Base-by-base conservation (phyloP, 2,329 filamentous ascomycete species). In the Bretziella fagacearum region DNA sequence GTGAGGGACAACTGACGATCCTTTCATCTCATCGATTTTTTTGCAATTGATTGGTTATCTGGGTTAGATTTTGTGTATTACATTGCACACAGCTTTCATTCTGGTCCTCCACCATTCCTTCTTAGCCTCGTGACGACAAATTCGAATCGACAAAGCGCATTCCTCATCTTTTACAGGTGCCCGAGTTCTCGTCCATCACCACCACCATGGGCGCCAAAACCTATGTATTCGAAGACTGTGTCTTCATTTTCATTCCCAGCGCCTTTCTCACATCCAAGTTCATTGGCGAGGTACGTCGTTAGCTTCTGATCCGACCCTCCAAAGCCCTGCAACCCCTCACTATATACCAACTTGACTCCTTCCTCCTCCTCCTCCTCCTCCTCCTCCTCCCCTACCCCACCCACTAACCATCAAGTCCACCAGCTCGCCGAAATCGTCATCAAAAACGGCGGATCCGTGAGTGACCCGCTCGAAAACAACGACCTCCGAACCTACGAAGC, bases 381-480 rank as follows among this genome's bases (percentile, higher is more conserved):
- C 25, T 10, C 30, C 15, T 4, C n/a, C 40, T 11, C 22, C 11
- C 11, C 29, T 6, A 23, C 4, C 17, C 11, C 29, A 30, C n/a
- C 26, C 8, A 30, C 18, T 42, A 5, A 43, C 26, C 22, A 18
- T 20, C 20, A 5, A 20, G 36, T 4, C n/a, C n/a, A n/a, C n/a
- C 42, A 72, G 66, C 55, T 71, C 8, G 63, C 66, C 4, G 54
- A 55, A 2, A 61, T 65, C 1, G 59, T 72, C 26, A 52, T 59
- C 49, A 64, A 69, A 10, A 66, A 73, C 63, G 73, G 71, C 53
- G 73, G 67, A 48, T 56, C 62, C 27, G 61, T 74, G 2, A 58
- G 70, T 52, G 62, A 68, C 39, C 65, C 65, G 10, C 62, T 64
- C 50, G 62, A 65, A 50, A 63, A 73, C 53, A 70, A 69, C 54